These are phyloP conservation scores for Solanum pimpinellifolium DNA, from an alignment of 257 asterid genomes.

Conservation along the genomic window DNA sequence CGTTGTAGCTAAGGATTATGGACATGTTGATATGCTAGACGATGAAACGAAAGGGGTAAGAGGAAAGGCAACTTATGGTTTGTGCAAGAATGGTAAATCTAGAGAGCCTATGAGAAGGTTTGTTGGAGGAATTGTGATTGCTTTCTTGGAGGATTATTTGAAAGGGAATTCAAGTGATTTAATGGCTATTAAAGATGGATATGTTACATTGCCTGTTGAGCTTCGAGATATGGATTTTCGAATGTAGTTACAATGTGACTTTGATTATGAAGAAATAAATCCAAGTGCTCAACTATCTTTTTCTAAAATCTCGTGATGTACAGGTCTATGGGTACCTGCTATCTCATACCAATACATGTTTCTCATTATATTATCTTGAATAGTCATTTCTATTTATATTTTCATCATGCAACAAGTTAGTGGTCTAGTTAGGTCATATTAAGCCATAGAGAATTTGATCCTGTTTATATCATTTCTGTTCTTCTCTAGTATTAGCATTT, in stretches of 20 bases:
- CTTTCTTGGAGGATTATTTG: slow-evolving; percentile 64
- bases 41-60: slow-evolving; percentile 72
- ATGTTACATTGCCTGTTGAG: slow-evolving; percentile 35
- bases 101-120: slow-evolving; percentile 80
- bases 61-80: slow-evolving; percentile 43
- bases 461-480: background rate
- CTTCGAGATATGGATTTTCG: slow-evolving; percentile 43
- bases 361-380: background rate
- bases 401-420: background rate
- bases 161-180: slow-evolving; percentile 34
- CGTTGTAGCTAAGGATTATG: slow-evolving; percentile 71
- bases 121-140: slow-evolving; percentile 61
- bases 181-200: slow-evolving; percentile 39
- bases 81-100: slow-evolving; percentile 70
- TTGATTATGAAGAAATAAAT: background rate
- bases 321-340: background rate
- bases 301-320: background rate
- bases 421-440: background rate
- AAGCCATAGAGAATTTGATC: background rate
- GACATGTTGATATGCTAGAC: slow-evolving; percentile 79
- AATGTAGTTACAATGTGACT: background rate
- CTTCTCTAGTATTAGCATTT: too few relatives aligned
- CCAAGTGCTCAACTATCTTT: background rate
- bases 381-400: background rate
- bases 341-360: background rate